phyloP scores from a whole-genome alignment of 2,329 filamentous ascomycete species.

The Trichoderma atrobrunneum region DNA sequence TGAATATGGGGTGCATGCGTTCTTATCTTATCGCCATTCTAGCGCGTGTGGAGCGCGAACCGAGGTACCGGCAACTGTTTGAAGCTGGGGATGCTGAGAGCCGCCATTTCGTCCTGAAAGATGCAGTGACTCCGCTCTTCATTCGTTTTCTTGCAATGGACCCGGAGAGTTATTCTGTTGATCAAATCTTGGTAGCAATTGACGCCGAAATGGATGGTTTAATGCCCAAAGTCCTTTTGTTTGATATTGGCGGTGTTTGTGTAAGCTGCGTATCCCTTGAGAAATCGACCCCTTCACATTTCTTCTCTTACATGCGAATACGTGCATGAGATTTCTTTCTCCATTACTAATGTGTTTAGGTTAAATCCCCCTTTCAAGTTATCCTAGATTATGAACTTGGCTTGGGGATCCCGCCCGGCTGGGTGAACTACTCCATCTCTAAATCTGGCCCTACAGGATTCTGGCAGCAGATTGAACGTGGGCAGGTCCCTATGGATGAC shows the following conservation, averaged over 20 bases:
- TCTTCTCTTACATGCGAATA: background rate
- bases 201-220: conserved; percentile 39
- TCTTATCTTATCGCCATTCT: conserved; percentile 16
- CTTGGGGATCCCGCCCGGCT: conserved; percentile 76
- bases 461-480: conserved; percentile 87
- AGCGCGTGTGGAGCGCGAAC: conserved; percentile 12
- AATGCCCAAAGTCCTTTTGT: conserved; percentile 73
- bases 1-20: background rate
- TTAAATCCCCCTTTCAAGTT: conserved; percentile 85
- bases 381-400: conserved; percentile 86
- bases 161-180: conserved; percentile 15
- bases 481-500: conserved; percentile 71
- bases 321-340: background rate
- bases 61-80: conserved; percentile 20
- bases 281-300: background rate
- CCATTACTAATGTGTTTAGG: conserved; percentile 48
- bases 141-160: conserved; percentile 3
- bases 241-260: conserved; percentile 96
- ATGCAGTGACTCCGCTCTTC: background rate
- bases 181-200: conserved; percentile 32
- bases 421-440: conserved; percentile 88
- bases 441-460: conserved; percentile 71
- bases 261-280: conserved; percentile 55
- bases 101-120: background rate
- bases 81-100: background rate